Percentiles rank a stretch among this genome's conserved stretches.
Evolutionary conservation across 495 filamentous ascomycete species (phyloP).

Genomic region (Tetracladium setigerum): DNA sequence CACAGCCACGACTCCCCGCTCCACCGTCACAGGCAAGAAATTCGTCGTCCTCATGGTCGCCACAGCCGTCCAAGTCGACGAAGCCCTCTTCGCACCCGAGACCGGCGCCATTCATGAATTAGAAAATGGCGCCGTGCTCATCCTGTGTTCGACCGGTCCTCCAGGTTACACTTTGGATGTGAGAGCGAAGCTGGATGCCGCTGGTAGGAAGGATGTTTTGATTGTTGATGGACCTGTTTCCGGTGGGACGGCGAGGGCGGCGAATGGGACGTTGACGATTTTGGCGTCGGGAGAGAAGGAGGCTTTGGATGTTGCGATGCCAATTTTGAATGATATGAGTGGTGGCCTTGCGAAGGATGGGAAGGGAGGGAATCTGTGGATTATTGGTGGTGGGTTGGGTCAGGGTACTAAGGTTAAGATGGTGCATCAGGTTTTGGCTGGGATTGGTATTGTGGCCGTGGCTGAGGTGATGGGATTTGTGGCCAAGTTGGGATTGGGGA

Average conservation of each 20-base stretch:
- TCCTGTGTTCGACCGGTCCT: slow-evolving; percentile 71
- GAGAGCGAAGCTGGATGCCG: slow-evolving; percentile 39
- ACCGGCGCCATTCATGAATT: slow-evolving; percentile 49
- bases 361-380: slow-evolving; percentile 56
- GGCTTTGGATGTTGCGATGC: slow-evolving; percentile 49
- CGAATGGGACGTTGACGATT: slow-evolving; percentile 71
- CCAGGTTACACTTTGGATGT: slow-evolving; percentile 58
- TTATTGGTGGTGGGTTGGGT: slow-evolving; percentile 65
- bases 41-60: slow-evolving; percentile 77
- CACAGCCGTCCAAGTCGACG: slow-evolving; percentile 59
- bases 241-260: slow-evolving; percentile 66
- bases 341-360: too few species aligned
- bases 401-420: slow-evolving; percentile 85
- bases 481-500: slow-evolving; percentile 57
- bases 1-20: slow-evolving; percentile 51
- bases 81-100: slow-evolving; percentile 54
- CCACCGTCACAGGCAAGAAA: slow-evolving; percentile 51
- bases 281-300: slow-evolving; percentile 60
- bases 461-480: slow-evolving; percentile 72
- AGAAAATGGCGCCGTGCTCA: slow-evolving; percentile 49
- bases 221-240: slow-evolving; percentile 73
- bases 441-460: slow-evolving; percentile 63
- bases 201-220: slow-evolving; percentile 53
- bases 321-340: slow-evolving; percentile 55
- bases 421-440: slow-evolving; percentile 76